Base-by-base conservation (phyloP, 345 rosid species). In the Populus tremula region DNA sequence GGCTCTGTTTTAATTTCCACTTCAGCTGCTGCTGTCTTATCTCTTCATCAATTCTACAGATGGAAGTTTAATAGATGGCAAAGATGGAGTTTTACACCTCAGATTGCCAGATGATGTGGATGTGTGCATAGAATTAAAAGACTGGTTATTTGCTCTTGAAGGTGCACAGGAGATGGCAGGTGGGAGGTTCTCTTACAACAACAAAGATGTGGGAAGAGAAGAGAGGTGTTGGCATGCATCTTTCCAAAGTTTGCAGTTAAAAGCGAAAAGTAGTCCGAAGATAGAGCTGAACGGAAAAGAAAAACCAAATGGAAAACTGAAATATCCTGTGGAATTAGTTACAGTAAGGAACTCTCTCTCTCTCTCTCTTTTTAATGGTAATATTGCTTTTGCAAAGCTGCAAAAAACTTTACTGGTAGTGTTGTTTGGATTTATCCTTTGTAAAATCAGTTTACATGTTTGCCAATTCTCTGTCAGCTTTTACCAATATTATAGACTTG, bases 91-190 rank as follows among this genome's bases (percentile, higher is more conserved):
- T 75, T 71, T 87, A 77, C 91, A 85, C 66, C 81, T 94, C 76
- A 90, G 89, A 71, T 87, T 85, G 76, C 98, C 99, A 35, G 95
- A 92, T 88, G 94, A 96, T 74, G 91, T 92, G 77, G 98, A 93
- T 81, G 89, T 91, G 69, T 84, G 87, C 36, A 49, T 93, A 67
- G 97, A 92, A 80, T 86, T 96, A 79, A 91, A 84, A 83, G 94
- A 96, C 83, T 96, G 99, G 99, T 81, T 96, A 77, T 96, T 96
- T 91, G 94, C 99, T 75, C 90, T 96, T 72, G 97, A 94, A 87
- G 97, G 98, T 66, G 91, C 87, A 53, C 88, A 88, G 61, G 97
- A 92, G 71, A 84, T 87, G 82, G 87, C 87, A 27, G 95, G 91
- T 78, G 84, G 85, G 78, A 82, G 91, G 91, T 79, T 83, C 84